Evolutionary conservation across 805 yeast genomes (phyloP).

Genomic region (Lipomyces yamadae): DNA sequence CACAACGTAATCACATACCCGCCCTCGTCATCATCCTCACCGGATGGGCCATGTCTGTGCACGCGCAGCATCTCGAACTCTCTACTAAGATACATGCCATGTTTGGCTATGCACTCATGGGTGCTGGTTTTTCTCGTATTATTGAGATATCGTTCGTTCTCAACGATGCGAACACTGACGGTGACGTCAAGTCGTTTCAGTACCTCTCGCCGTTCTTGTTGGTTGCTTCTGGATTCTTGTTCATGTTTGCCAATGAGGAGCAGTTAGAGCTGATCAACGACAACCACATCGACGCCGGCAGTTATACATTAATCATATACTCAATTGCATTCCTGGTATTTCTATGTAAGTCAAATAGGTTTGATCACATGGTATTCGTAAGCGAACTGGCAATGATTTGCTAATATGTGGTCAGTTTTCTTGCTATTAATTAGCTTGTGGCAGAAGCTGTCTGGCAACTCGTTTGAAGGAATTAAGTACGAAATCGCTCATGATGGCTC

Average conservation of each 20-base stretch:
- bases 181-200: slow-evolving; percentile 71
- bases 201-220: slow-evolving; percentile 78
- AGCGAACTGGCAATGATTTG: neutral
- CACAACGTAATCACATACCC: slow-evolving; percentile 76
- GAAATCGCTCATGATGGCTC: slow-evolving; percentile 34
- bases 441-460: slow-evolving; percentile 16
- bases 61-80: slow-evolving; percentile 72
- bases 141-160: slow-evolving; percentile 81
- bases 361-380: neutral
- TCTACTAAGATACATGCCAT: slow-evolving; percentile 87
- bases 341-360: slow-evolving; percentile 43
- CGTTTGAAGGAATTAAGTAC: slow-evolving; percentile 22
- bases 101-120: slow-evolving; percentile 80
- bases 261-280: slow-evolving; percentile 72
- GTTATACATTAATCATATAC: slow-evolving; percentile 72
- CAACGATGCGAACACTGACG: slow-evolving; percentile 55
- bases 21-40: slow-evolving; percentile 81
- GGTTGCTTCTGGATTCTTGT: slow-evolving; percentile 75
- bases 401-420: slow-evolving; percentile 35
- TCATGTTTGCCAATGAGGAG: slow-evolving; percentile 94
- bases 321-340: slow-evolving; percentile 75
- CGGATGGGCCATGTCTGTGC: slow-evolving; percentile 94
- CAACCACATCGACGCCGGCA: slow-evolving; percentile 81
- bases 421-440: slow-evolving; percentile 45
- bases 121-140: slow-evolving; percentile 76